Evolutionary conservation across 2,329 filamentous ascomycete genomes (phyloP), one percentile per base, ranked within the genome.

Genomic region (Beauveria varroae): DNA sequence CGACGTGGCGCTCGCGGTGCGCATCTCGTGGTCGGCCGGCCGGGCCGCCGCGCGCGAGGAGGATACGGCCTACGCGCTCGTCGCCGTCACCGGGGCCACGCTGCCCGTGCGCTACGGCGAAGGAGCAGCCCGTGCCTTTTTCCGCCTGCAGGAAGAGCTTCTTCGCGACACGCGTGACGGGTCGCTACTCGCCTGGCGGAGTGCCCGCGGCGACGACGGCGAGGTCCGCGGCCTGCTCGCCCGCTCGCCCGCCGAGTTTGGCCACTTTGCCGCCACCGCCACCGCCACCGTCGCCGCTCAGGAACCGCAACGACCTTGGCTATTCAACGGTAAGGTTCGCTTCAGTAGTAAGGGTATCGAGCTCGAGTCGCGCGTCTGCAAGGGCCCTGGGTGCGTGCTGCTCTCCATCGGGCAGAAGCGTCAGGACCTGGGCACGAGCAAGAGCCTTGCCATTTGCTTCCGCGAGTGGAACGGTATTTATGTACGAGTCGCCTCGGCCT

Each of bases 101-200:
- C 46, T 58, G 1, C 54, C 44, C 18, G 34, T 62, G 5, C 60
- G 60, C 16, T 62, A 62, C 28, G 60, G 60, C 8, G 60, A 62
- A 28, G 60, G 60, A 5, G 53, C 54, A 1, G 24, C 34, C 7
- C 40, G 28, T 2, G 54, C 60, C 7, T 62, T 62, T n/a, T 9
- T 62, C 2, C 53, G 60, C 16, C 28, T 62, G 7, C 60, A 62
- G 49, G 60, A 62, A 28, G 47, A 58, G 60, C 40, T 62, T 4
- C 40, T 62, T 12, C 54, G 60, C 12, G 54, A 57, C 47, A 62
- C 53, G 20, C 60, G 60, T 22, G 60, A 62, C 54, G 49, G 53
- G 14, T 62, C 60, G 6, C 44, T 62, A 10, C 54, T 62, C 5
- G 60, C 60, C 9, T 62, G 60, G 60, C 53, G 60, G 2, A 54